Evolutionary conservation across 2,329 filamentous ascomycete species (phyloP), one percentile per base, ranked within the genome.

Genomic region (Atkinsonella texensis): DNA sequence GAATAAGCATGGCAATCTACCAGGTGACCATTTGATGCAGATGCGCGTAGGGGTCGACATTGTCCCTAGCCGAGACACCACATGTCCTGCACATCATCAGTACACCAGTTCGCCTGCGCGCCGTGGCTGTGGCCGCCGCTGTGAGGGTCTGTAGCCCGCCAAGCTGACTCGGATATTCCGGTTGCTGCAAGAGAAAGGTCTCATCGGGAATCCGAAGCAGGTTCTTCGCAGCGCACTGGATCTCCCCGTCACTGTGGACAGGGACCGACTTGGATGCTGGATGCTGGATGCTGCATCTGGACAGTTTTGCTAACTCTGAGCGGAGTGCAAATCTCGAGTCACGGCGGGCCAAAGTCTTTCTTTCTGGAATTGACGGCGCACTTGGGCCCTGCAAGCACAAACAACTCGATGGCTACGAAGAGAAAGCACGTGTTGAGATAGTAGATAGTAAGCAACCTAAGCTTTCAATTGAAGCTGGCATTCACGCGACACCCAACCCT

Each of bases 211-310:
- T 55, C 1, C 58, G 40, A 1, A 60, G 44, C 3, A 52, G 45
- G 20, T n/a, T 59, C 58, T 42, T 59, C 58, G 8, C 4, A 59
- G n/a, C 10, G 41, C 17, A 13, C 57, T 60, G 5, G 31, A 44
- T 2, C 43, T n/a, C 15, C 49, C 50, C 2, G 53, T 59, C 54
- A 56, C 0, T 58, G 56, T 0, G 59, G 15, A 55, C 52, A 1
- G 58, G 59, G 50, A 2, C 58, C 58, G 1, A 50, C 55, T 50
- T 59, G 58, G 0, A 59, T 20, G 4, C 58, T 60, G 43, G 52
- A 28, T 8, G 28, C 7, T 28, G 28, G 20, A 23, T 23, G 20
- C 20, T 23, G 5, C n/a, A n/a, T n/a, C 7, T 28, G 28, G 28
- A 56, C 7, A 60, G 31, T 23, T 52, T 60, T 7, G 50, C 55